Base-by-base conservation (phyloP, 2,329 filamentous ascomycete species). In the Claviceps citrina region DNA sequence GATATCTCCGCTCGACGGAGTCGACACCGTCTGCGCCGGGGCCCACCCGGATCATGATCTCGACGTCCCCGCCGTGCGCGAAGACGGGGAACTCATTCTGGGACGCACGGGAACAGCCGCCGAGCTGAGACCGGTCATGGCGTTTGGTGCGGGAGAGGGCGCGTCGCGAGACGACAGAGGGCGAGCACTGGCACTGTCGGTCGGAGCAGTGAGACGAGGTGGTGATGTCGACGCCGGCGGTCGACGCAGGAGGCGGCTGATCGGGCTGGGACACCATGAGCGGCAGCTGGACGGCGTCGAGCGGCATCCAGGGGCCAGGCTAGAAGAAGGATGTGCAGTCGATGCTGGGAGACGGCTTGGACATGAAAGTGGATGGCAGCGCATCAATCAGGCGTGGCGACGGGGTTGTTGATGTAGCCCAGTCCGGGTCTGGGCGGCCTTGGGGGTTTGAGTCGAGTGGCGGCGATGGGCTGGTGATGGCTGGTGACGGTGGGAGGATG, bases 61-160 rank as follows among this genome's bases (percentile, higher is more conserved):
- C 89, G 53, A 95, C 85, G 60, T 96, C 87, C 54, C 89, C 89
- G 28, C 83, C 89, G 51, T 87, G 80, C 37, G 78, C 78, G 61
- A 95, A 96, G 54, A 93, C 66, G 18, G 89, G 89, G 51, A 95
- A 96, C 57, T 95, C 87, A 57, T 95, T 95, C 55, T 83, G 81
- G 31, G 82, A 73, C 19, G 76, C 63, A 53, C 80, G 78, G 15
- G 75, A 72, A 26, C 70, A 65, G 45, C 79, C 79, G 43, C 84
- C 84, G 51, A 81, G 76, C 55, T 91, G 83, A 36, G 84, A 91
- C 46, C 84, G 80, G 56, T 81, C 80, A 53, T 86, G 83, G 50
- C 84, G 78, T 59, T 83, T 81, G 30, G 60, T 59, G 47, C 78
- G 70, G 20, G 68, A 68, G 40, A 67, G 60, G 12, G 71, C 68